Evolutionary conservation across 2,329 filamentous ascomycete species (phyloP).

Genomic region (Chaetomiaceae sp.): DNA sequence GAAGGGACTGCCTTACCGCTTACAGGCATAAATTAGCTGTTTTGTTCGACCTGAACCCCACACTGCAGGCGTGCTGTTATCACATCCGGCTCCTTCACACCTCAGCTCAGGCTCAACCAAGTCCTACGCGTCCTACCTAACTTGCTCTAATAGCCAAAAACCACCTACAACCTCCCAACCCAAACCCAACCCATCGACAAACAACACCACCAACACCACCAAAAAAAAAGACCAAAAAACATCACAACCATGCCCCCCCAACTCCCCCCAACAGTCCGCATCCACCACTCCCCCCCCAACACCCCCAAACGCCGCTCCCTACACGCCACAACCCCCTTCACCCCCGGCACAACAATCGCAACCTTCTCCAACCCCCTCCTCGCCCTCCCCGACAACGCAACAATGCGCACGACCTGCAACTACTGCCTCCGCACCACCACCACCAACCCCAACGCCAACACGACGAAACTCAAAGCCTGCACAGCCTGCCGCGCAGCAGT

Average conservation of each 20-base stretch:
- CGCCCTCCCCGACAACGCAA: conserved; percentile 43
- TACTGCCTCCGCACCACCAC: conserved; percentile 39
- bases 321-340: conserved; percentile 38
- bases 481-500: conserved; percentile 47
- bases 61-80: not conserved
- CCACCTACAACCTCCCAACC: not conserved
- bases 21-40: not conserved
- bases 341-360: conserved; percentile 43
- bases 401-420: conserved; percentile 42
- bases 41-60: not conserved
- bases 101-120: not conserved
- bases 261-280: conserved; percentile 11
- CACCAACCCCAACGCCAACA: conserved; percentile 13
- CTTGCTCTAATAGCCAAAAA: no score
- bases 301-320: conserved; percentile 36
- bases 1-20: no score
- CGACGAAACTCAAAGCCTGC: conserved; percentile 33
- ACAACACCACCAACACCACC: not conserved
- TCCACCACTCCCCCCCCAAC: conserved; percentile 4
- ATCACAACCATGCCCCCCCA: conserved; percentile 18
- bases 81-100: not conserved
- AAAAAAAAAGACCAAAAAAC: no score
- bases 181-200: not conserved
- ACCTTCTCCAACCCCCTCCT: conserved; percentile 41
- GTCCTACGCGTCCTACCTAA: not conserved